Evolutionary conservation across 495 filamentous ascomycete genomes (phyloP).

Genomic region (Chaetomidium leptoderma): DNA sequence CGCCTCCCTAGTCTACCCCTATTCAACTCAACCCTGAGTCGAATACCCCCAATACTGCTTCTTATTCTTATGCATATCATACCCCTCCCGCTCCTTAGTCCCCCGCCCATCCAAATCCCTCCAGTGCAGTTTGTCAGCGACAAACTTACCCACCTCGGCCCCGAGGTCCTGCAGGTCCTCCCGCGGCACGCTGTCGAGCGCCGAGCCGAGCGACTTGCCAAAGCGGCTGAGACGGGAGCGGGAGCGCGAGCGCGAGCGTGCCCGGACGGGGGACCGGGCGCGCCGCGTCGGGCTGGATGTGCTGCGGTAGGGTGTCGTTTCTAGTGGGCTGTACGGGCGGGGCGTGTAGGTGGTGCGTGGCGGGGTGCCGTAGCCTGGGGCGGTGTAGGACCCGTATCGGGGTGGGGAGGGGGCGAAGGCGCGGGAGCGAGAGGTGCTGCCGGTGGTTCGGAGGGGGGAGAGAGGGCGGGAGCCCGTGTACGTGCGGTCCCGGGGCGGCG

Average conservation of each 20-base stretch:
- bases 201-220: neutral
- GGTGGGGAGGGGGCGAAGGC: no score
- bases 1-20: neutral
- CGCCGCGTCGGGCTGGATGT: no score
- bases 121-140: neutral
- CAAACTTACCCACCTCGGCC: neutral
- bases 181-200: neutral
- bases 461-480: no score
- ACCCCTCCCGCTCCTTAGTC: neutral
- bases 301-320: no score
- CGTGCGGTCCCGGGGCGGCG: no score
- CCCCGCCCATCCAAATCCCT: neutral
- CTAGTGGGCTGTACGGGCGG: no score
- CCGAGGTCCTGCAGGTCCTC: neutral
- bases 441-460: no score
- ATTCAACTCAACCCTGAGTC: neutral
- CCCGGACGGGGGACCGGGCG: neutral
- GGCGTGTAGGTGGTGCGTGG: no score
- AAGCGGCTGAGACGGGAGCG: neutral
- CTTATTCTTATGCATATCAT: neutral
- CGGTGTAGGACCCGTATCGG: no score
- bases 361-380: no score
- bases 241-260: neutral
- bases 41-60: neutral
- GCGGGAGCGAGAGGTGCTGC: no score